Percentiles rank a stretch among this genome's conserved stretches.
phyloP scores from a whole-genome alignment of 225 moss, liverwort and hornwort species.

The Anthoceros angustus region DNA sequence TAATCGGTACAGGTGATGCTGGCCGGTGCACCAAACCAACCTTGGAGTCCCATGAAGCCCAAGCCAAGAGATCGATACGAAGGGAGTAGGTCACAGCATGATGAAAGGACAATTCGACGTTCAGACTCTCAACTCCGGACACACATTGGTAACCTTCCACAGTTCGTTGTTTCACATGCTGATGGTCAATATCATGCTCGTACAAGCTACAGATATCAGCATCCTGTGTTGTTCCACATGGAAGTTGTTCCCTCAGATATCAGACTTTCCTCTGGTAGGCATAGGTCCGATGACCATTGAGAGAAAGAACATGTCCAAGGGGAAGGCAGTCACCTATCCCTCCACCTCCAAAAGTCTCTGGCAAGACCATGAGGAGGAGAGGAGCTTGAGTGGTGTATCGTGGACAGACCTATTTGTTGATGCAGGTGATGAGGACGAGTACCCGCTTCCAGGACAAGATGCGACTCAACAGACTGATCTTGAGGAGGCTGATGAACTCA shows the following conservation, averaged over 20 bases:
- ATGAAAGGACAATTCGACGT: no score
- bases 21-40: no score
- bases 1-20: no score
- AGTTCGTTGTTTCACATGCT: background rate
- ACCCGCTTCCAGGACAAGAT: background rate
- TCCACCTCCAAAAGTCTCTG: background rate
- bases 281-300: background rate
- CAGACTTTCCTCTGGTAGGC: background rate
- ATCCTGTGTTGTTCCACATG: background rate
- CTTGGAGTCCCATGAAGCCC: no score
- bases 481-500: background rate
- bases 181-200: background rate
- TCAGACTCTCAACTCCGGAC: no score
- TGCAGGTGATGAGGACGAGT: background rate
- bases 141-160: background rate
- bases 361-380: background rate
- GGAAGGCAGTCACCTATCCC: background rate
- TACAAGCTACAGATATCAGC: background rate
- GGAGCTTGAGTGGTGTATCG: background rate
- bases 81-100: no score
- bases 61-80: no score
- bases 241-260: background rate
- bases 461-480: no score
- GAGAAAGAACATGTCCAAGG: background rate
- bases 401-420: background rate